phyloP scores from a whole-genome alignment of 306 rosid genomes.

The Vigna reflexopilosa region DNA sequence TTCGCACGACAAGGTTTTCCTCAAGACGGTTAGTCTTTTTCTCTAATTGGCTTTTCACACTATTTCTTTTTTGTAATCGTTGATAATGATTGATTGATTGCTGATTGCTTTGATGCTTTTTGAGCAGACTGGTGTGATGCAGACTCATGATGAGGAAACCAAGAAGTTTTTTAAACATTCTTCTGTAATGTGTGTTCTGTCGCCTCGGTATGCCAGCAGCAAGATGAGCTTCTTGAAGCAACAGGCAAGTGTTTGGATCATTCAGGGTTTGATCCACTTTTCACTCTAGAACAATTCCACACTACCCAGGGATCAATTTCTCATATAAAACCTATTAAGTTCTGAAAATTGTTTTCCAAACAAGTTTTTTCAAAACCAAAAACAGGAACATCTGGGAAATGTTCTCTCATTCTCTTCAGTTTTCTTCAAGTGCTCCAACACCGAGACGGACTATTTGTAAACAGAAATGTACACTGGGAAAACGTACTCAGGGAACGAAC shows the following conservation, averaged over 20 bases:
- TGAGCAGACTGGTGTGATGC: constrained; percentile 85
- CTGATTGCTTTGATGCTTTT: constrained; percentile 15
- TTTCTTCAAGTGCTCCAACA: background rate
- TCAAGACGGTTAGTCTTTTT: constrained; percentile 63
- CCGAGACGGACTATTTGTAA: background rate
- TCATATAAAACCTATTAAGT: background rate
- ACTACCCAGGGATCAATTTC: background rate
- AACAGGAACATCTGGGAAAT: background rate
- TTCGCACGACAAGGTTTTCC: constrained; percentile 67
- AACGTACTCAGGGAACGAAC: background rate
- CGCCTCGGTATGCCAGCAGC: constrained; percentile 85
- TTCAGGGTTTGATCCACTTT: constrained; percentile 2
- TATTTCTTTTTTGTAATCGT: background rate
- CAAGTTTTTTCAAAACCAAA: background rate
- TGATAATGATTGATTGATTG: background rate
- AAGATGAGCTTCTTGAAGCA: constrained; percentile 80
- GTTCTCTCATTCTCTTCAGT: too few species aligned
- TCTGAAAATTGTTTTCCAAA: background rate
- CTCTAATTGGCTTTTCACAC: background rate
- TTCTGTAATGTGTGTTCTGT: constrained; percentile 83
- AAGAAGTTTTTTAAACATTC: constrained; percentile 87
- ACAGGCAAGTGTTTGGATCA: constrained; percentile 56
- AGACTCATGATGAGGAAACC: constrained; percentile 93
- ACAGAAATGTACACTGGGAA: background rate
- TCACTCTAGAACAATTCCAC: background rate